Evolutionary conservation across 176 grass and related monocot species (phyloP).

Genomic region (Musa schizocarpa): DNA sequence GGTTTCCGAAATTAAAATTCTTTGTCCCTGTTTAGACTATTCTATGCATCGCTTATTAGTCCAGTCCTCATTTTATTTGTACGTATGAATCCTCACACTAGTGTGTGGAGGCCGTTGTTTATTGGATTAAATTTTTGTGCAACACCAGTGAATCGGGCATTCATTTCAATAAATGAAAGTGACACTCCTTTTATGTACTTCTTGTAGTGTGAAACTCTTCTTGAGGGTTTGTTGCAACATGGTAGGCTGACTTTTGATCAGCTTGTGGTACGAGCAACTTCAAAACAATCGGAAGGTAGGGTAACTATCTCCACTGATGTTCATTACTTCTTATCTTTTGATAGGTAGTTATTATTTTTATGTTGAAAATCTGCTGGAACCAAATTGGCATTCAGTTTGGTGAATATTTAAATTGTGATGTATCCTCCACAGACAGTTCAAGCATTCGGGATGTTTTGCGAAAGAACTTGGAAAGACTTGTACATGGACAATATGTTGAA

Average conservation of each 20-base stretch:
- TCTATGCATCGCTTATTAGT: too few species aligned
- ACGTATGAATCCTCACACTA: too few species aligned
- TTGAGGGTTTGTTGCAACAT: constrained; percentile 72
- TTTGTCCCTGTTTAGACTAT: background rate
- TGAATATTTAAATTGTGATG: background rate
- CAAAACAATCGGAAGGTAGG: constrained; percentile 31
- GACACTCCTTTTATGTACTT: background rate
- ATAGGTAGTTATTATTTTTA: background rate
- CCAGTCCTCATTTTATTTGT: too few species aligned
- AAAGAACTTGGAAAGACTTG: constrained; percentile 61
- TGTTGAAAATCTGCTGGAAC: background rate
- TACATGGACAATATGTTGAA: constrained; percentile 62
- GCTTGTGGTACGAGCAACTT: constrained; percentile 44
- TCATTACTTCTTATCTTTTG: background rate
- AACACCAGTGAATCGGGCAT: too few species aligned
- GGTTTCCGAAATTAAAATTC: background rate
- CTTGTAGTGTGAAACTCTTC: constrained; percentile 62
- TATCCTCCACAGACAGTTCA: constrained; percentile 8
- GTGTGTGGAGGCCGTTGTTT: too few species aligned
- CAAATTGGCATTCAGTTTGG: background rate
- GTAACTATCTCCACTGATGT: constrained; percentile 8
- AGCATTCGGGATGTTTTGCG: constrained; percentile 35
- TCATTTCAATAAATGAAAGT: background rate
- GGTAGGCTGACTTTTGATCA: constrained; percentile 90
- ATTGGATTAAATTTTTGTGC: too few species aligned